phyloP scores from a whole-genome alignment of 2,329 filamentous ascomycete species.

The Beauveria bassiana region DNA sequence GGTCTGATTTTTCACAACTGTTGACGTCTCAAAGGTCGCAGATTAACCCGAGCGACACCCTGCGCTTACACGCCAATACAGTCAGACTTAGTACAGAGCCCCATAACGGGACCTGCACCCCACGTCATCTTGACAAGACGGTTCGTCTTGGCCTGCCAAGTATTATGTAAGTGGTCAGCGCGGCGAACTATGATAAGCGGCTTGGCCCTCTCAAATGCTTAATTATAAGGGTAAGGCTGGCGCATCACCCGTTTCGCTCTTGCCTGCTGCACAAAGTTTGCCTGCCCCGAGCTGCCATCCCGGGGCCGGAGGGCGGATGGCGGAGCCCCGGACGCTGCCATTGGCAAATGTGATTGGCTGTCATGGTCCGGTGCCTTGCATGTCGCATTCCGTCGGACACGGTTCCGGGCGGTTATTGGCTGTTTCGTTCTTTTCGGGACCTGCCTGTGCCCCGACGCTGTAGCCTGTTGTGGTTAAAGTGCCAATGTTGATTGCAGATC shows the following conservation, averaged over 20 bases:
- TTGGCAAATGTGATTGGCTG: neutral
- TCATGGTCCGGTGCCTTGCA: neutral
- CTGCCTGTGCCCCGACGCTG: neutral
- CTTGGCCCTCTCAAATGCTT: neutral
- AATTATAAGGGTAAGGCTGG: slow-evolving; percentile 10
- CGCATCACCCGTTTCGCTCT: neutral
- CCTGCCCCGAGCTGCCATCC: neutral
- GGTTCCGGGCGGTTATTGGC: neutral
- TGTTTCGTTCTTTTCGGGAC: neutral
- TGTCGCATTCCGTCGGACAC: neutral
- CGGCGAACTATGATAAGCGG: neutral
- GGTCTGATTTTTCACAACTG: neutral
- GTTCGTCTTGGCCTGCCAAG: slow-evolving; percentile 8
- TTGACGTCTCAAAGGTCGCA: neutral
- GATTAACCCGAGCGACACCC: neutral
- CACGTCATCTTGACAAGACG: slow-evolving; percentile 7
- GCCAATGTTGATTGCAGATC: no score
- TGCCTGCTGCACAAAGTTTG: neutral
- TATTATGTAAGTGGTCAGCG: slow-evolving; percentile 5
- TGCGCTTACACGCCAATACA: slow-evolving; percentile 8
- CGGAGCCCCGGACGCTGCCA: neutral
- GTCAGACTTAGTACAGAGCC: slow-evolving; percentile 11
- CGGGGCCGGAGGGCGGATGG: no score
- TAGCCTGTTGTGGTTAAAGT: no score
- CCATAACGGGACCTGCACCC: slow-evolving; percentile 4